These are phyloP conservation scores for Alectoria sarmentosa DNA, from an alignment of 495 filamentous ascomycete genomes.

Conservation along the genomic window DNA sequence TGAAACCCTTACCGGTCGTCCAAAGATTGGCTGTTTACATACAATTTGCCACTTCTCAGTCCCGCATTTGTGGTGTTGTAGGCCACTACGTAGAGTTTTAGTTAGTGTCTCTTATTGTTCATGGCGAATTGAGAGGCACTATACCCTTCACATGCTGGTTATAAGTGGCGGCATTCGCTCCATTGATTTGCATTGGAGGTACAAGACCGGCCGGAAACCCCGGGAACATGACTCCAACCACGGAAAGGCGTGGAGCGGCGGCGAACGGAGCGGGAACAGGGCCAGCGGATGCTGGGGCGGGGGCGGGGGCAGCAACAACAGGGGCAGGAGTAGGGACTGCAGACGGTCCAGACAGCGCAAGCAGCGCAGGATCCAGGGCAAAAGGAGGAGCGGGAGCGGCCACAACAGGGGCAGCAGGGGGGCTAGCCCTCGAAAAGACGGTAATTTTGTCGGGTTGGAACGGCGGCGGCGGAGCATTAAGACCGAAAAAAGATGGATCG, in stretches of 20 bases:
- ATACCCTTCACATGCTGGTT: too few species aligned
- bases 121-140: too few species aligned
- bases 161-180: too few species aligned
- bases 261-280: background rate
- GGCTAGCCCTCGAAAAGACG: too few species aligned
- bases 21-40: too few species aligned
- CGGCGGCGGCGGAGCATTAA: background rate
- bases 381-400: background rate
- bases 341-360: background rate
- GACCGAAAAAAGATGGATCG: background rate
- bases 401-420: background rate
- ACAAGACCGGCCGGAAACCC: background rate
- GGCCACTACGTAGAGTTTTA: too few species aligned
- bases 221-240: background rate
- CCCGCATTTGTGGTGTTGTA: too few species aligned
- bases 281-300: background rate
- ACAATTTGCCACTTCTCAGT: too few species aligned
- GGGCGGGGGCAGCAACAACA: background rate
- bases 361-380: background rate
- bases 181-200: background rate
- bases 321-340: background rate
- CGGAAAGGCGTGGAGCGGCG: background rate
- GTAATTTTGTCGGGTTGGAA: too few species aligned
- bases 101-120: too few species aligned
- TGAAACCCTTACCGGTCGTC: too few species aligned